phyloP scores from a whole-genome alignment of 371 early-diverging fungal species.

The Mucor circinelloides region DNA sequence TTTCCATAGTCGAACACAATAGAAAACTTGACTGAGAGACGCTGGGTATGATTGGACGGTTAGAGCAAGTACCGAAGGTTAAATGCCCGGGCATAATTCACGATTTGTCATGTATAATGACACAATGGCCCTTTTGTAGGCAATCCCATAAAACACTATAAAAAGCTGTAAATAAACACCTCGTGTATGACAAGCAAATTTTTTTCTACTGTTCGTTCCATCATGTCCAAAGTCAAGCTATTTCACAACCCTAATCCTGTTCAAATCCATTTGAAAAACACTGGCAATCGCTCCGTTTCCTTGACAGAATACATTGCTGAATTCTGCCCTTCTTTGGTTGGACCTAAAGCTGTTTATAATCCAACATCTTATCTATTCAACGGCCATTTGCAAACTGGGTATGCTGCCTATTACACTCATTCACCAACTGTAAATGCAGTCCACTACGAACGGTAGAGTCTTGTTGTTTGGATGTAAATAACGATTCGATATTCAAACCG shows the following conservation, averaged over 20 bases:
- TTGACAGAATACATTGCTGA: constrained; percentile 41
- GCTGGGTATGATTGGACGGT: background rate
- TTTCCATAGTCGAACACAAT: background rate
- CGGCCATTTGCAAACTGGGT: constrained; percentile 66
- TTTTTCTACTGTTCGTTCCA: background rate
- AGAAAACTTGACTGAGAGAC: too few species aligned
- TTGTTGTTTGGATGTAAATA: background rate
- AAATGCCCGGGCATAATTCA: background rate
- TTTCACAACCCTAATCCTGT: constrained; percentile 18
- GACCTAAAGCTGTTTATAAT: constrained; percentile 41
- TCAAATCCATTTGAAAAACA: constrained; percentile 3
- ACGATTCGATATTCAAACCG: background rate
- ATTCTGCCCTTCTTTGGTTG: constrained; percentile 46
- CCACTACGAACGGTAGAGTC: constrained; percentile 55
- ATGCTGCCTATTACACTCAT: constrained; percentile 56
- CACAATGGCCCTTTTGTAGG: background rate
- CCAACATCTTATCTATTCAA: constrained; percentile 63
- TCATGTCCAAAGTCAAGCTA: constrained; percentile 32
- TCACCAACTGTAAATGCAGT: constrained; percentile 40
- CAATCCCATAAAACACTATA: background rate
- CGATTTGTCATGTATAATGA: background rate
- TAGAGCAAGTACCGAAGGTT: background rate
- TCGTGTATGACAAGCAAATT: constrained; percentile 3
- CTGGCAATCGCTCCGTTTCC: constrained; percentile 25
- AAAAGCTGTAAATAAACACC: background rate